Evolutionary conservation across 345 rosid genomes (phyloP), one percentile per base, ranked within the genome.

Genomic region (Conringia planisiliqua): DNA sequence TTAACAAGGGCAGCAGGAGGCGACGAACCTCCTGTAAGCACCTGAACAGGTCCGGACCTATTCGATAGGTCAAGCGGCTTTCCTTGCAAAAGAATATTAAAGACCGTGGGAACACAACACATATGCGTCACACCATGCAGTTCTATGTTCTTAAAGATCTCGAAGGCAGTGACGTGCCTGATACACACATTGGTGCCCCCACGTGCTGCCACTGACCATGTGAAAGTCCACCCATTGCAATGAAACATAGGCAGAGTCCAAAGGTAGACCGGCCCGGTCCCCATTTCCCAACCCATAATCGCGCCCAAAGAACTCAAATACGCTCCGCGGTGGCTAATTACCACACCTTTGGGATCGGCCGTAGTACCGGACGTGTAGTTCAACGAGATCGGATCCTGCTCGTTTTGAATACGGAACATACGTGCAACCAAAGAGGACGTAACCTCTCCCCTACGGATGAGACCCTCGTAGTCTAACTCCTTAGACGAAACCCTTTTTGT

Each of bases 191-290:
- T 93, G 2, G 93, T 89, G 20, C 97, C 97, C 0, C 98, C 97
- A 50, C 81, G 90, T 0, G 97, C 97, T 0, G 97, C 97, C 26
- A 93, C 44, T 0, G 91, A 93, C 98, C 98, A 93, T 1, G 72
- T 30, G 6, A 87, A 84, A 39, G 89, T 85, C 98, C 98, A 91
- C 0, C 97, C 97, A 16, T 89, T 91, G 74, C 82, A 85, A 70
- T 93, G 98, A 79, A 91, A 93, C 96, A 93, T 89, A 7, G 97
- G 98, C 16, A 93, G 88, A 0, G 93, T 88, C 97, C 98, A 93
- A 0, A 93, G 81, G 48, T 89, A 93, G 12, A 86, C 84, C 1
- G 89, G 87, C 73, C 52, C 51, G 1, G 77, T n/a, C 2, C 76
- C 74, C 77, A 90, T 84, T 27, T 74, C 86, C 55, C 83, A 86